Conservation (phyloP, 805 yeast genomes). For the Teunomyces lycoperdinae region DNA sequence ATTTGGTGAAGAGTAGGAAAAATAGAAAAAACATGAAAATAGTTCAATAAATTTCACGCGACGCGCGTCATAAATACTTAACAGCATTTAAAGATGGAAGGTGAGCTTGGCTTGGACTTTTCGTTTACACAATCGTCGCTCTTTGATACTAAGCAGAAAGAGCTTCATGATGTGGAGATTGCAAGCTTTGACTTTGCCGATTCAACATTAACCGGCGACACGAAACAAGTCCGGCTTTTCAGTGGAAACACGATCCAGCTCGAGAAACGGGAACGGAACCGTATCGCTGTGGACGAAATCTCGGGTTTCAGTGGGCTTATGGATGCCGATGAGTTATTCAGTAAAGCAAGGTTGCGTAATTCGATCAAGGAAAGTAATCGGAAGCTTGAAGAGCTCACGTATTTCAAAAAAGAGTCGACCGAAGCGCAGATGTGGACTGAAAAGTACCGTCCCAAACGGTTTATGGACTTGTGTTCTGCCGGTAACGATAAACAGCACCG, state of each 20-base stretch:
- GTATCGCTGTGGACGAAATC: background rate
- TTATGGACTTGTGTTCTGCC: conserved; percentile 39
- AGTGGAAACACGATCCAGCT: conserved; percentile 10
- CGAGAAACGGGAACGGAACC: background rate
- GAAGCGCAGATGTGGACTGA: conserved; percentile 33
- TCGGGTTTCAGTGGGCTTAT: conserved; percentile 3
- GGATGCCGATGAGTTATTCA: conserved; percentile 13
- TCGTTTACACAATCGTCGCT: conserved; percentile 13
- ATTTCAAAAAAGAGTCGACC: background rate
- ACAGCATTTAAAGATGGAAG: background rate
- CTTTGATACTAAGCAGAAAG: conserved; percentile 6
- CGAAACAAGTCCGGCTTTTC: conserved; percentile 10
- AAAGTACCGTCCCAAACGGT: conserved; percentile 36
- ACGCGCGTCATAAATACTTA: background rate
- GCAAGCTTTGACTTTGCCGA: conserved; percentile 1
- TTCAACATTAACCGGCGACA: background rate
- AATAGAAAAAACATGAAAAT: background rate
- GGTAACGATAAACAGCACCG: conserved; percentile 45
- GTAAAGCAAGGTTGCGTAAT: conserved; percentile 10
- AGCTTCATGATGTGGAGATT: background rate
- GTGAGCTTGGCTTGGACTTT: conserved; percentile 7
- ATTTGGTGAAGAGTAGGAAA: conserved; percentile 27
- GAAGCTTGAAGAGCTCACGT: background rate
- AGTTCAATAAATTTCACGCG: background rate
- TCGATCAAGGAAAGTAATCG: conserved; percentile 5